Conservation (phyloP, 2,329 filamentous ascomycete genomes). For the Huntiella bhutanensis region DNA sequence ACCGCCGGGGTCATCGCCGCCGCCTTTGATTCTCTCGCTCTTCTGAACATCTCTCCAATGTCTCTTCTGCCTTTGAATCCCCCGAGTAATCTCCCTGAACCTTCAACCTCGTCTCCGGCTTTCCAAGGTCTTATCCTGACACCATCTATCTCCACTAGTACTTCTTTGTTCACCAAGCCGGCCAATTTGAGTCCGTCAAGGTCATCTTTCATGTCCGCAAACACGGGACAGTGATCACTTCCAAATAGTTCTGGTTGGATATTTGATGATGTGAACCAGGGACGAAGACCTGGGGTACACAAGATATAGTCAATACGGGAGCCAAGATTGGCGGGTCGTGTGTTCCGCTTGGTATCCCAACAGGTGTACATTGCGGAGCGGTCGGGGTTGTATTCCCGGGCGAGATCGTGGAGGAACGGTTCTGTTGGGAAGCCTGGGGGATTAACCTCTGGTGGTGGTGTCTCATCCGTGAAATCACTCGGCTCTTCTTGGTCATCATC, state of each 20-base stretch:
- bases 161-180: conserved; percentile 51
- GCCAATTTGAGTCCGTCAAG: conserved; percentile 42
- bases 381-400: conserved; percentile 60
- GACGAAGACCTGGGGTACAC: conserved; percentile 57
- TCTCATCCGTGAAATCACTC: neutral
- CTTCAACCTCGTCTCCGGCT: conserved; percentile 45
- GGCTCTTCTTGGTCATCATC: conserved; percentile 27
- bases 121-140: conserved; percentile 47
- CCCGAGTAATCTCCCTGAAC: conserved; percentile 67
- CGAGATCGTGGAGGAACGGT: conserved; percentile 66
- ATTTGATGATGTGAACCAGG: conserved; percentile 63
- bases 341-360: conserved; percentile 89
- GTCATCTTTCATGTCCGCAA: conserved; percentile 48
- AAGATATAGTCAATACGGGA: conserved; percentile 87
- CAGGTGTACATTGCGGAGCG: conserved; percentile 88
- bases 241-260: conserved; percentile 91
- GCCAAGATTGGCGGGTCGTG: conserved; percentile 86
- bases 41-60: conserved; percentile 82
- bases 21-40: conserved; percentile 1
- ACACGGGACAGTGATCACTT: conserved; percentile 93
- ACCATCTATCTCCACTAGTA: conserved; percentile 46
- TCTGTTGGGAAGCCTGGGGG: conserved; percentile 12
- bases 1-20: conserved; percentile 11
- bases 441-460: no score
- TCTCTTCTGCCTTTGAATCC: conserved; percentile 72